These are phyloP conservation scores for Aureobasidium namibiae DNA, from an alignment of 2,329 filamentous ascomycete genomes.

Conservation along the genomic window DNA sequence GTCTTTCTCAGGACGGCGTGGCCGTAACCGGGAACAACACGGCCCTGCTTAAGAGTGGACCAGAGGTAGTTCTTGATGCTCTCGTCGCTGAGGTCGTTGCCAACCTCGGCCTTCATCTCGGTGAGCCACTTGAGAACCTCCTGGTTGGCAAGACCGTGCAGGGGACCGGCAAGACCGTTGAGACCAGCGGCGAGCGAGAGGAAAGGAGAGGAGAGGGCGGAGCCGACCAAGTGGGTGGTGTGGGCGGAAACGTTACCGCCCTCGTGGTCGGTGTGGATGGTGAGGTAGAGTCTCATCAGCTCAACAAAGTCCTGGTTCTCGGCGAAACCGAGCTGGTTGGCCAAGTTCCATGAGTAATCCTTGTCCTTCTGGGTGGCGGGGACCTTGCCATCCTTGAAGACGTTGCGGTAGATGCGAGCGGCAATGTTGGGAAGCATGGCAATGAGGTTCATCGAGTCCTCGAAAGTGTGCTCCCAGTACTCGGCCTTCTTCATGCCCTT, in stretches of 20 bases:
- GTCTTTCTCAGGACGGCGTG: conserved; percentile 99
- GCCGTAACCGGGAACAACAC: conserved; percentile 95
- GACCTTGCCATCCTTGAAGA: conserved; percentile 99
- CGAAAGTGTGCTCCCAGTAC: conserved; percentile 99
- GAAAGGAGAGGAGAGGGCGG: conserved; percentile 93
- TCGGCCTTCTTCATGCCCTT: conserved; percentile 99
- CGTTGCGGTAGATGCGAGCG: conserved; percentile 98
- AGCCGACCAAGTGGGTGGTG: conserved; percentile 96
- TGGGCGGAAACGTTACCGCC: conserved; percentile 98
- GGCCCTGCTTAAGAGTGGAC: conserved; percentile 90
- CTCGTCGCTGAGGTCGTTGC: conserved; percentile 91
- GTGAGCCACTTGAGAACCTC: conserved; percentile 98
- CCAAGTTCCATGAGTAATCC: conserved; percentile 99
- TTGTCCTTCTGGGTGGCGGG: conserved; percentile 94
- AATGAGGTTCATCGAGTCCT: conserved; percentile 99
- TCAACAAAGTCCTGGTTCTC: conserved; percentile 95
- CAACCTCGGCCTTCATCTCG: conserved; percentile 95
- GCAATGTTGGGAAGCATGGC: conserved; percentile 98
- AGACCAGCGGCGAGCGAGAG: conserved; percentile 93
- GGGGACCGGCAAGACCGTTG: conserved; percentile 94
- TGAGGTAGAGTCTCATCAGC: conserved; percentile 97
- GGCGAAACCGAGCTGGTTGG: conserved; percentile 97
- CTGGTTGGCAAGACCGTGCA: conserved; percentile 99
- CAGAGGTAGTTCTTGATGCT: conserved; percentile 98
- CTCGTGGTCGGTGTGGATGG: conserved; percentile 99